These are phyloP conservation scores for Rhytidhysteron rufulum DNA, from an alignment of 2,329 filamentous ascomycete genomes.

Conservation along the genomic window DNA sequence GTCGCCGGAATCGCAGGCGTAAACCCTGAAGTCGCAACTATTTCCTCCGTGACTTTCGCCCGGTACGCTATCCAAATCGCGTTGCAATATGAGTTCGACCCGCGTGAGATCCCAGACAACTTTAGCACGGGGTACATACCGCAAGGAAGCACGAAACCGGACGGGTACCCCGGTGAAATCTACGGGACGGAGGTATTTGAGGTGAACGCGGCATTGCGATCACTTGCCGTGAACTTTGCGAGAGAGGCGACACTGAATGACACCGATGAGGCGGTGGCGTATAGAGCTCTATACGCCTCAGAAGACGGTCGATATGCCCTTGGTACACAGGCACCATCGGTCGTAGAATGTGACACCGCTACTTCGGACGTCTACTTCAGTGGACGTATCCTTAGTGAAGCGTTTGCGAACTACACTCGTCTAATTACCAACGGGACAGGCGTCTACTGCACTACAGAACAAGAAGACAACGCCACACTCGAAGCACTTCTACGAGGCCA, in stretches of 20 bases:
- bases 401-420: constrained; percentile 24
- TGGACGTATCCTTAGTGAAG: constrained; percentile 22
- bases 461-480: constrained; percentile 36
- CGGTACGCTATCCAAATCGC: constrained; percentile 70
- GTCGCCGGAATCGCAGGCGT: constrained; percentile 71
- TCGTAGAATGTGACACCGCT: constrained; percentile 28
- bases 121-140: constrained; percentile 67
- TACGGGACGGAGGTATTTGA: constrained; percentile 44
- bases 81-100: constrained; percentile 71
- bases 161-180: constrained; percentile 35
- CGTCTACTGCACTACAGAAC: constrained; percentile 31
- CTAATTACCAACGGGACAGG: constrained; percentile 33
- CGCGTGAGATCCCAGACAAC: constrained; percentile 62
- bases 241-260: constrained; percentile 35
- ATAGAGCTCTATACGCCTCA: constrained; percentile 34
- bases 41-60: constrained; percentile 64
- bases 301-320: constrained; percentile 18
- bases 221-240: constrained; percentile 30
- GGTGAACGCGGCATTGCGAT: constrained; percentile 36
- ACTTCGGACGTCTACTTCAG: constrained; percentile 28
- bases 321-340: constrained; percentile 18
- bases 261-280: constrained; percentile 29
- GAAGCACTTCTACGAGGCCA: constrained; percentile 28
- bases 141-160: constrained; percentile 54
- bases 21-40: constrained; percentile 63